Evolutionary conservation across 371 early-diverging fungal genomes (phyloP), one percentile per base, ranked within the genome.

Genomic region (Mortierella sp.): DNA sequence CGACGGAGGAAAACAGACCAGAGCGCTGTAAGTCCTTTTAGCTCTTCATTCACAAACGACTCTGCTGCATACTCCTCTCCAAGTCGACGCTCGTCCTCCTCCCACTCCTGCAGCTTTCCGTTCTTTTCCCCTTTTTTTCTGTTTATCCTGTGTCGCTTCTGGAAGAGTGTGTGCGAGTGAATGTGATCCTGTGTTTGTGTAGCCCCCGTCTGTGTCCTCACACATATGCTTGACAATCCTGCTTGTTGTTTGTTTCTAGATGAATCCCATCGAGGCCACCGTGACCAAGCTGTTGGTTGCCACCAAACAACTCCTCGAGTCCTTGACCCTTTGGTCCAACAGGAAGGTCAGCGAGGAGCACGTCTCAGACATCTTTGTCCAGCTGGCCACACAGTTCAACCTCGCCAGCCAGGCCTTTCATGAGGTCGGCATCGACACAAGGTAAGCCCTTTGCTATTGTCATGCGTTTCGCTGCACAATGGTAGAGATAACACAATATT

Each of bases 281-380:
- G 91, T 93, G 10, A 90, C 92, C 10, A 80, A 86, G 72, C 79
- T 93, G 16, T 72, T 93, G n/a, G 74, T 88, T 74, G 89, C 90
- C 1, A 92, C 93, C 24, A 92, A 92, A 76, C 86, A 87, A 67
- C 78, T 93, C n/a, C 81, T 93, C 31, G 90, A 90, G 59, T 87
- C 86, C 10, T 79, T 93, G 53, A 92, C 91, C n/a, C 83, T 75
- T 1, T 93, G 93, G 93, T 90, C 92, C 31, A 71, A 73, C 24
- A 81, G 87, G 10, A 84, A 86, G 71, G 77, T 81, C 64, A 75
- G 70, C 1, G 87, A 88, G 54, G 88, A 89, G 50, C 87, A 91
- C 74, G 90, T 92, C 55, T 90, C 89, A 24, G 89, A 89, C 48
- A 87, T 90, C 67, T 92, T 90, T 77, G 90, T 91, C 14, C 89